Conservation (phyloP, 495 filamentous ascomycete genomes). For the Penicillium diatomitis region DNA sequence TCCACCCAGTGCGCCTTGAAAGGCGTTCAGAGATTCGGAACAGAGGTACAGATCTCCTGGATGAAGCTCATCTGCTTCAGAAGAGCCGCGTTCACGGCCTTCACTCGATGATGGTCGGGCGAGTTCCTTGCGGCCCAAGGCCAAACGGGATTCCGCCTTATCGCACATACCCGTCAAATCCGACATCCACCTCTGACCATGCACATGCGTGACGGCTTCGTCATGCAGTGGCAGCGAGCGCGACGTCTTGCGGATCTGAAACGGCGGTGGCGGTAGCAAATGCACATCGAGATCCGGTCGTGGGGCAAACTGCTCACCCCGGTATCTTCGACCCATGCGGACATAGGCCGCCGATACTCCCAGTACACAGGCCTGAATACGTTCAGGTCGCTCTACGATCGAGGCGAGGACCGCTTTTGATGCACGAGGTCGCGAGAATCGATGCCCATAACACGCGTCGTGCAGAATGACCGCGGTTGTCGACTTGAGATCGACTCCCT, state of each 20-base stretch:
- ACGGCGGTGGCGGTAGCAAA: conserved; percentile 55
- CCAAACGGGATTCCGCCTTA: conserved; percentile 62
- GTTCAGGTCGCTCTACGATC: conserved; percentile 88
- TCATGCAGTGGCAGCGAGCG: conserved; percentile 57
- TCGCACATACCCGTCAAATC: conserved; percentile 81
- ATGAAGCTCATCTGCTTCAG: conserved; percentile 49
- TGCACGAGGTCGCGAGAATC: conserved; percentile 72
- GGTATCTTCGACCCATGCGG: conserved; percentile 70
- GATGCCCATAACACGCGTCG: conserved; percentile 89
- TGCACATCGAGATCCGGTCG: conserved; percentile 44
- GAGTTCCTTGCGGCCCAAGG: conserved; percentile 66
- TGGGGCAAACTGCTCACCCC: conserved; percentile 57
- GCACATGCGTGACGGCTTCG: conserved; percentile 67
- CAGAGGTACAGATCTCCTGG: conserved; percentile 86
- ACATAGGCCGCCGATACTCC: conserved; percentile 86
- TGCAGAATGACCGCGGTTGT: conserved; percentile 78
- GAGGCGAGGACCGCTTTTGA: conserved; percentile 53
- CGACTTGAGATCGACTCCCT: conserved; percentile 39
- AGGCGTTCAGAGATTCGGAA: conserved; percentile 70
- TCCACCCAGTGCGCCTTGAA: conserved; percentile 82
- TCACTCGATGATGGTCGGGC: conserved; percentile 44
- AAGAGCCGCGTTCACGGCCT: conserved; percentile 29
- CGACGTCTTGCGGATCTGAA: conserved; percentile 67
- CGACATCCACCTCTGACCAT: conserved; percentile 83
- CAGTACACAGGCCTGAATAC: conserved; percentile 73